phyloP scores from a whole-genome alignment of 202 grass and related monocot genomes.

The Zizania palustris region DNA sequence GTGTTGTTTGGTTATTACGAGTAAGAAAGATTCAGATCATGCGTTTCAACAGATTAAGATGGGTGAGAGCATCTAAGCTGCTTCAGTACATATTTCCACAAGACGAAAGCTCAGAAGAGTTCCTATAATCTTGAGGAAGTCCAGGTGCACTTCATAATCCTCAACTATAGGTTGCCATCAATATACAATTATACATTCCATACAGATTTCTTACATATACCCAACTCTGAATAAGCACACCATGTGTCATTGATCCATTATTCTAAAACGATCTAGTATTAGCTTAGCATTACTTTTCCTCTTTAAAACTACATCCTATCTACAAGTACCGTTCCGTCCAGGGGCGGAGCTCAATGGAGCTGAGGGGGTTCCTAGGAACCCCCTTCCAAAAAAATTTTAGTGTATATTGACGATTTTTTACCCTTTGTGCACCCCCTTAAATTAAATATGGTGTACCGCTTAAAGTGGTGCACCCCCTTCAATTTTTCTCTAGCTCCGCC shows the following conservation, averaged over 20 bases:
- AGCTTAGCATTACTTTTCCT: background rate
- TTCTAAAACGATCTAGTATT: background rate
- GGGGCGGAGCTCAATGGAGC: no score
- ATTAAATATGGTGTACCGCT: no score
- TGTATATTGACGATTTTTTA: no score
- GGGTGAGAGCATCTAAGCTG: background rate
- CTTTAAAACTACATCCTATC: no score
- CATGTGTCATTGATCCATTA: background rate
- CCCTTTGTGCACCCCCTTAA: no score
- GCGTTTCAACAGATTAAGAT: background rate
- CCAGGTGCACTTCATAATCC: background rate
- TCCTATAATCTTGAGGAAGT: background rate
- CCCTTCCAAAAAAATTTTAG: no score
- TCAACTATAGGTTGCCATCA: background rate
- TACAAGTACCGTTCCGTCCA: background rate
- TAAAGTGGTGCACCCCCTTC: no score
- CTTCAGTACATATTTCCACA: background rate
- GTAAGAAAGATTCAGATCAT: background rate
- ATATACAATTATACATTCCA: background rate
- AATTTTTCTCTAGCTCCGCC: no score
- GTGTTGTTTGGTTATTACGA: background rate
- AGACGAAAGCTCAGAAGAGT: background rate
- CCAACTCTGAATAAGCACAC: background rate
- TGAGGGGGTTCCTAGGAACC: no score
- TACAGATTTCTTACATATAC: background rate